Evolutionary conservation across 306 rosid species (phyloP), one percentile per base, ranked within the genome.

Genomic region (Trichosanthes truncata): DNA sequence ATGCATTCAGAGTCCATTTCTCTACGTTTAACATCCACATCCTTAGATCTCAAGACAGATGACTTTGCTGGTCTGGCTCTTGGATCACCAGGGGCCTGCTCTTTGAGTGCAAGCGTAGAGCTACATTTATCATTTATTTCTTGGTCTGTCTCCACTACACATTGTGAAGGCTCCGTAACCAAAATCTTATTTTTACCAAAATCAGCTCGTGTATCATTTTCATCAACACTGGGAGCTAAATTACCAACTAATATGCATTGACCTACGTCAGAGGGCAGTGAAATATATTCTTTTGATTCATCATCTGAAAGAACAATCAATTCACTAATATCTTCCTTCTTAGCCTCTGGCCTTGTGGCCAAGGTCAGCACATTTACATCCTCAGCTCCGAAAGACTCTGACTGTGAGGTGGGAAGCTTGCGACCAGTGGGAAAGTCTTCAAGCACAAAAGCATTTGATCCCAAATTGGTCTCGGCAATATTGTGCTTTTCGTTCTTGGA

Each of bases 271-370:
- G 83, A 78, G 67, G 33, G 69, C 13, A 89, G 63, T 78, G 65
- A 75, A 74, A 76, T 69, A 53, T 85, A 79, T 79, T 83, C 87
- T 79, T 67, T 81, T 69, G 85, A 83, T 83, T 95, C 98, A 81
- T 91, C 96, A 85, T 95, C 98, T 60, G 97, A 95, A 83, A 91
- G 93, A 74, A 95, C 82, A 83, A 91, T 85, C 75, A 87, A 26
- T 73, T 81, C 75, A 79, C 83, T 83, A 49, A 33, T 41, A 49
- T 53, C 80, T 53, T 81, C 84, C 86, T 81, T 79, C 76, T 80
- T 23, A 33, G 79, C 49, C 61, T 40, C 80, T 52, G 53, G 59
- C 75, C 81, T 78, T 20, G 86, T 83, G 81, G 82, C 87, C 79
- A 83, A 52, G 51, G 77, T 82, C 78, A 78, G 85, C 59, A 74